Base-by-base conservation (phyloP, 495 filamentous ascomycete species). In the Daldinia loculata region DNA sequence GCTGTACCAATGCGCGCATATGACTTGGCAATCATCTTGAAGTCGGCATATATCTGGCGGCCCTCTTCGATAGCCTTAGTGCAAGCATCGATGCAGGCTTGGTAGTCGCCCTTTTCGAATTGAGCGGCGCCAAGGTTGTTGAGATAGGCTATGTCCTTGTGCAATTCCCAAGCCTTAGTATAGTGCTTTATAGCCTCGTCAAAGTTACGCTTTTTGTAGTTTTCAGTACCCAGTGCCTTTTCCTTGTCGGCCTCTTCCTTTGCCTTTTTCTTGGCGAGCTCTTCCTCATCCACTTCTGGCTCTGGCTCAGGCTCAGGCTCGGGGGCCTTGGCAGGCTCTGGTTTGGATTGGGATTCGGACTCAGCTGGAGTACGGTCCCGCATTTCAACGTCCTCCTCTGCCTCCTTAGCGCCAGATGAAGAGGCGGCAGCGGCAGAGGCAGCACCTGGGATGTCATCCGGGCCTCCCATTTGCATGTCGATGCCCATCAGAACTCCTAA, bases 201-300 rank as follows among this genome's bases (percentile, higher is more conserved):
- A 64, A 98, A 95, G 75, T 97, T 88, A 72, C 93, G 89, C 88
- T 98, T 97, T 89, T 98, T 99, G 85, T 99, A 99, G 76, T 90
- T 90, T 70, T 97, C 92, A 27, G 94, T 99, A 62, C 95, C 95
- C 55, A 97, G 84, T 62, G 89, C 91, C 87, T 98, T 99, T 84
- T 98, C 93, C 62, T 92, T 90, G 72, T 99, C 95, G 57, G 93
- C 95, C 38, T 92, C 93, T 76, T 90, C 93, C 83, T 98, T 94
- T 0, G 93, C 93, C 85, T 96, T 91, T 81, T 90, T 91, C 83
- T 93, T 92, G 32, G 90, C 91, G 65, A 89, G 78, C 0, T 88
- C 85, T 75, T 98, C 95, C 74, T 97, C 93, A 72, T 96, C 91
- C 72, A 90, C 82, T 72, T 91, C 88, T 5, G 88, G 85, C 61